Evolutionary conservation across 176 grass and related monocot species (phyloP).

Genomic region (Chrysopogon serrulatus): DNA sequence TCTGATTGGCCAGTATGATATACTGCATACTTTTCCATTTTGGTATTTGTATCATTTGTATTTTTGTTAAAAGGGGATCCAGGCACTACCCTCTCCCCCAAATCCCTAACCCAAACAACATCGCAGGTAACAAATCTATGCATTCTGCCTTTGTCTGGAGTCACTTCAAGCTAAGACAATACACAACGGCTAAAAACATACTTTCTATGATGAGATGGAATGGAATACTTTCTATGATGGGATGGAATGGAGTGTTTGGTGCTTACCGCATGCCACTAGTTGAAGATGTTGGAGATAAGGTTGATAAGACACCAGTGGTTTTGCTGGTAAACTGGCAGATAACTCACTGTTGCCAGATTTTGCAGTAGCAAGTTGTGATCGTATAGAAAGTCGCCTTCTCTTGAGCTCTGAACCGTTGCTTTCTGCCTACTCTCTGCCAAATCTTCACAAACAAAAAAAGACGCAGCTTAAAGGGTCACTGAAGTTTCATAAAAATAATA

Average conservation of each 20-base stretch:
- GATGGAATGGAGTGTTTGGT: not conserved
- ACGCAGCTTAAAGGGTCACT: not conserved
- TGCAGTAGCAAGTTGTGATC: not conserved
- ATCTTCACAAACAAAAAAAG: not conserved
- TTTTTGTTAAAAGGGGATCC: slow-evolving; percentile 6
- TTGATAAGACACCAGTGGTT: not conserved
- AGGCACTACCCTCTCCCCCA: not conserved
- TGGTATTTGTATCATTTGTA: not conserved
- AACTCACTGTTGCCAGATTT: not conserved
- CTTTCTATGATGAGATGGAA: not conserved
- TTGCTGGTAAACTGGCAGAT: not conserved
- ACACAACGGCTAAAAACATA: not conserved
- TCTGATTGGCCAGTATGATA: not conserved
- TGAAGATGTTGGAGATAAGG: not conserved
- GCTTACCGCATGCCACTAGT: not conserved
- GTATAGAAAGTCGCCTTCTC: not conserved
- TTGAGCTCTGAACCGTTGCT: not conserved
- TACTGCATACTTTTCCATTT: not conserved
- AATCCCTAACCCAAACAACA: not conserved
- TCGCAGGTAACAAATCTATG: not conserved
- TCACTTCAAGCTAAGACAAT: not conserved
- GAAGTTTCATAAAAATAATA: not conserved
- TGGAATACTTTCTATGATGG: not conserved
- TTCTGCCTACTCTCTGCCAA: not conserved
- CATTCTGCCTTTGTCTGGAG: not conserved